Evolutionary conservation across 805 yeast species (phyloP).

Genomic region (Metschnikowia dekortorum): DNA sequence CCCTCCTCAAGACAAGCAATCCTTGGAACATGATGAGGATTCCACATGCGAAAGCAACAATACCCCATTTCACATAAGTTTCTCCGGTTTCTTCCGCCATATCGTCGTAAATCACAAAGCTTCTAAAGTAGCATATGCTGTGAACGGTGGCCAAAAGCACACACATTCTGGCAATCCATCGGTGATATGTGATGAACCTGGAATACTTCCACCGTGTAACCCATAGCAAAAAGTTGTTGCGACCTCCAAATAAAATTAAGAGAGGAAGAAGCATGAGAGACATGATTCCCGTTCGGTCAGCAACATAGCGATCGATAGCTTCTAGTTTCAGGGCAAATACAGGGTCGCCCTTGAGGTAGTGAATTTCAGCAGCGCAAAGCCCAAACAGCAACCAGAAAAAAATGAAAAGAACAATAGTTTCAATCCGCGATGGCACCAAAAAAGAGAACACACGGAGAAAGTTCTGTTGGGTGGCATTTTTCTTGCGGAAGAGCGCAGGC

Average conservation of each 20-base stretch:
- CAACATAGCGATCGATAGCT: constrained; percentile 12
- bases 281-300: constrained; percentile 15
- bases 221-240: constrained; percentile 17
- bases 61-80: constrained; percentile 14
- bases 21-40: constrained; percentile 14
- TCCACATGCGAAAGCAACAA: constrained; percentile 10
- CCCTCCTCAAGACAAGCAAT: constrained; percentile 17
- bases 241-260: constrained; percentile 16
- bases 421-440: constrained; percentile 28
- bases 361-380: constrained; percentile 9
- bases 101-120: constrained; percentile 3
- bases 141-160: constrained; percentile 14
- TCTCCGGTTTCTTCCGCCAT: constrained; percentile 5
- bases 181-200: constrained; percentile 12
- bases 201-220: constrained; percentile 16
- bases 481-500: constrained; percentile 24
- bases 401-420: constrained; percentile 21
- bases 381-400: constrained; percentile 15
- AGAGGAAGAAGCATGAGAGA: constrained; percentile 11
- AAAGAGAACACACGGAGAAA: constrained; percentile 17
- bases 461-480: constrained; percentile 6
- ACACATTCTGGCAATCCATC: constrained; percentile 15
- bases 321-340: not conserved
- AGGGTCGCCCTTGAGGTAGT: constrained; percentile 7
- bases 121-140: constrained; percentile 7